phyloP scores from a whole-genome alignment of 2,329 filamentous ascomycete genomes.

The Ophiostoma angusticollis region DNA sequence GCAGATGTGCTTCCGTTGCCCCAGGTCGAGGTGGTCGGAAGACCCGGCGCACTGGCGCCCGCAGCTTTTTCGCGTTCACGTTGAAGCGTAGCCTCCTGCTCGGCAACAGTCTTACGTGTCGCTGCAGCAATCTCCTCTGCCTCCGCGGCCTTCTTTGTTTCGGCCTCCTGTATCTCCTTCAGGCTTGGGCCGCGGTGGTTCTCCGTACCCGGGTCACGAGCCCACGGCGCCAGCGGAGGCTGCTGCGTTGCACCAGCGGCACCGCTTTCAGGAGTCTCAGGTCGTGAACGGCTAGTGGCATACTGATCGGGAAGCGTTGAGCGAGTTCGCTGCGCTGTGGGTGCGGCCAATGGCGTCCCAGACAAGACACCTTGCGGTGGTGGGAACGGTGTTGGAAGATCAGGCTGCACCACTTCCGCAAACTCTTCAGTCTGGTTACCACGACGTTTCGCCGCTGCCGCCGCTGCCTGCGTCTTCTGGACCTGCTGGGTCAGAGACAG shows the following conservation, averaged over 20 bases:
- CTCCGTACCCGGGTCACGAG: slow-evolving; percentile 63
- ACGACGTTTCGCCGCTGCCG: slow-evolving; percentile 43
- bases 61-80: slow-evolving; percentile 46
- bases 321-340: slow-evolving; percentile 71
- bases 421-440: slow-evolving; percentile 24
- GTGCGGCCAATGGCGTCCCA: slow-evolving; percentile 70
- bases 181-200: slow-evolving; percentile 75
- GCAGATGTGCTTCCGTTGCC: slow-evolving; percentile 62
- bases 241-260: slow-evolving; percentile 26
- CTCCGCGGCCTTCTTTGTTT: slow-evolving; percentile 85
- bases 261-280: slow-evolving; percentile 55
- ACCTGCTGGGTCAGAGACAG: slow-evolving; percentile 75
- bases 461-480: slow-evolving; percentile 52
- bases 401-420: slow-evolving; percentile 32
- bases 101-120: slow-evolving; percentile 61
- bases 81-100: slow-evolving; percentile 58
- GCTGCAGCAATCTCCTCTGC: slow-evolving; percentile 70
- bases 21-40: slow-evolving; percentile 85
- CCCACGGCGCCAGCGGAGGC: slow-evolving; percentile 85
- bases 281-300: slow-evolving; percentile 50
- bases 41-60: slow-evolving; percentile 53
- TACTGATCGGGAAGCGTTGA: slow-evolving; percentile 72
- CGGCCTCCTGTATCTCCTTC: slow-evolving; percentile 92
- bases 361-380: slow-evolving; percentile 53
- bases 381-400: slow-evolving; percentile 64